These are phyloP conservation scores for Cenchrus americanus DNA, from an alignment of 176 grass and related monocot species.

Conservation along the genomic window DNA sequence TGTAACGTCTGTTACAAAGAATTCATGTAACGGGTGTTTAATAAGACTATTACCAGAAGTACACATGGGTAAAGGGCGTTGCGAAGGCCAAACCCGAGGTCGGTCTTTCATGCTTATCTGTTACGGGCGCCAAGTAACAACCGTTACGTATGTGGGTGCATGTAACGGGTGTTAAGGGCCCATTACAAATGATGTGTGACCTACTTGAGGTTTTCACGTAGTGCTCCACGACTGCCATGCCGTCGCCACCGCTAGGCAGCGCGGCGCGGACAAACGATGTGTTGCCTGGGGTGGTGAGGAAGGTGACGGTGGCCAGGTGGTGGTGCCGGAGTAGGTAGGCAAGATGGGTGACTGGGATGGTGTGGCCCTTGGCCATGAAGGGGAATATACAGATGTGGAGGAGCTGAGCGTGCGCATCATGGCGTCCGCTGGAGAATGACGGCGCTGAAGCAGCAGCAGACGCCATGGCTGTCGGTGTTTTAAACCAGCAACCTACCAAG, in stretches of 20 bases:
- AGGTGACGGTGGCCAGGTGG: conserved; percentile 34
- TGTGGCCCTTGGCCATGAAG: conserved; percentile 48
- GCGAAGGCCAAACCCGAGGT: too few relatives aligned
- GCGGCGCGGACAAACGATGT: conserved; percentile 30
- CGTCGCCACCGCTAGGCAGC: conserved; percentile 28
- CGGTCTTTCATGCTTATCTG: too few relatives aligned
- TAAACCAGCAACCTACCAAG: too few relatives aligned
- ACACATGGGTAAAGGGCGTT: too few relatives aligned
- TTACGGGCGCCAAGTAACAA: too few relatives aligned
- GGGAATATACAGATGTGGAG: conserved; percentile 33
- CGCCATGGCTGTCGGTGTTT: neutral
- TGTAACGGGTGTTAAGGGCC: too few relatives aligned
- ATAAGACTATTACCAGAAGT: too few relatives aligned
- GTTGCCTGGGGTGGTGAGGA: conserved; percentile 47
- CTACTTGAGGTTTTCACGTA: too few relatives aligned
- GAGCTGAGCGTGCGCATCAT: neutral
- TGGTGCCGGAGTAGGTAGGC: conserved; percentile 27
- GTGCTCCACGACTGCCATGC: neutral
- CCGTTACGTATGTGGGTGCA: too few relatives aligned
- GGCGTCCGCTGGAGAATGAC: neutral
- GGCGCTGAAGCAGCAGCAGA: neutral
- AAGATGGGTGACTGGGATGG: conserved; percentile 41
- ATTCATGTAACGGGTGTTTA: too few relatives aligned
- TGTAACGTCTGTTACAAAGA: too few relatives aligned
- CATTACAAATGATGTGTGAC: too few relatives aligned